Base-by-base conservation (phyloP, 768 basidiomycete species). In the Lactifluus hygrophoroides region DNA sequence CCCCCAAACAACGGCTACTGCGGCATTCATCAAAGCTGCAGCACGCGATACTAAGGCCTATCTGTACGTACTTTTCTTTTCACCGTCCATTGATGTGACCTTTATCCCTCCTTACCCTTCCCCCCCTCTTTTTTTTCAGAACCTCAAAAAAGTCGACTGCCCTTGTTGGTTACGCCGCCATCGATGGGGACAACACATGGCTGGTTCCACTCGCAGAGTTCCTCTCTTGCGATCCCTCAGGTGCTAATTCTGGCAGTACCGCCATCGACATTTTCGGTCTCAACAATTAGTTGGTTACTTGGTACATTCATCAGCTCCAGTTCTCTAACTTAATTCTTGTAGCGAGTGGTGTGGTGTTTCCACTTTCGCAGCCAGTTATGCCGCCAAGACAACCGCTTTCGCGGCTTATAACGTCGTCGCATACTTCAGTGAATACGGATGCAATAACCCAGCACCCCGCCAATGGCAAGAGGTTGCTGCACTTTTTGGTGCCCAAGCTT, bases 351-450 rank as follows among this genome's bases (percentile, higher is more conserved):
- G 91, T 69, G 92, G 91, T 40, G 72, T 78, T 61, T 80, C 81
- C 4, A 80, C 73, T 10, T 82, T 83, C 68, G 66, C 79, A 53
- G 69, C 69, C 9, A 75, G 81, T 5, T 92, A 89, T 70, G 76
- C 80, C 47, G 70, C 64, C 32, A 78, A 77, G 47, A 80, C 82
- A 19, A 71, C 68, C 34, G 76, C 80, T 19, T 90, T 80, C 66
- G 75, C 80, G 21, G 70, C 75, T 60, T 86, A 83, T 70, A 89
- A 89, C 57, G 80, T 94, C 27, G 82, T 82, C 1, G 90, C 91
- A 9, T 94, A 95, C 76, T 90, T 95, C 74, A 88, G 88, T 68
- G 90, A 92, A 77, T 95, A 80, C 54, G 89, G 91, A 56, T 90
- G 88, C 69, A 81, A 85, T 67, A 76, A 74, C 8, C 70, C 68